phyloP scores from a whole-genome alignment of 768 basidiomycete genomes.

The Serendipita sp. region DNA sequence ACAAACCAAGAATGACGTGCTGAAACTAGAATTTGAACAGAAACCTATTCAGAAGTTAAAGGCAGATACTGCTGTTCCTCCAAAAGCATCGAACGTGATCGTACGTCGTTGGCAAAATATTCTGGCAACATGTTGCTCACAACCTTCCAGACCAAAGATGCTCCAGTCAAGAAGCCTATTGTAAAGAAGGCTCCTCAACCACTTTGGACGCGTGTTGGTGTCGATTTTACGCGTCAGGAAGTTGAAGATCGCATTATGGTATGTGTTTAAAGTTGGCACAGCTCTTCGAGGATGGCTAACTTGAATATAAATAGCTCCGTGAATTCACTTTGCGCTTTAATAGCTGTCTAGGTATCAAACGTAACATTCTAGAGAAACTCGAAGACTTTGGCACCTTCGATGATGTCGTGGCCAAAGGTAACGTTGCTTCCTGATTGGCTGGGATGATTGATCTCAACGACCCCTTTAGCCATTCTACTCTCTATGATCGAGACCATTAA shows the following conservation, averaged over 20 bases:
- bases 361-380: not conserved
- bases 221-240: not conserved
- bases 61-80: not conserved
- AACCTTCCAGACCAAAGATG: not conserved
- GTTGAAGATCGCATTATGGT: not conserved
- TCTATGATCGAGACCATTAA: not conserved
- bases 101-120: not conserved
- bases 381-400: constrained; percentile 2
- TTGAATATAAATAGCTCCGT: not conserved
- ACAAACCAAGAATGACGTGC: not conserved
- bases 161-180: not conserved
- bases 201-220: constrained; percentile 3
- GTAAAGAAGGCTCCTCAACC: not conserved
- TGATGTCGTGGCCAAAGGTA: not conserved
- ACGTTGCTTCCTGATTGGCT: not conserved
- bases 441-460: not conserved
- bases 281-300: not conserved
- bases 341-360: not conserved
- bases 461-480: not conserved
- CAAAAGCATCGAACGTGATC: not conserved
- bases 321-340: not conserved
- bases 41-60: not conserved
- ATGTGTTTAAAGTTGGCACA: not conserved
- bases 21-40: not conserved
- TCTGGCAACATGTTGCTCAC: not conserved